Conservation (phyloP, 441 rosid genomes). For the Melastoma candidum region DNA sequence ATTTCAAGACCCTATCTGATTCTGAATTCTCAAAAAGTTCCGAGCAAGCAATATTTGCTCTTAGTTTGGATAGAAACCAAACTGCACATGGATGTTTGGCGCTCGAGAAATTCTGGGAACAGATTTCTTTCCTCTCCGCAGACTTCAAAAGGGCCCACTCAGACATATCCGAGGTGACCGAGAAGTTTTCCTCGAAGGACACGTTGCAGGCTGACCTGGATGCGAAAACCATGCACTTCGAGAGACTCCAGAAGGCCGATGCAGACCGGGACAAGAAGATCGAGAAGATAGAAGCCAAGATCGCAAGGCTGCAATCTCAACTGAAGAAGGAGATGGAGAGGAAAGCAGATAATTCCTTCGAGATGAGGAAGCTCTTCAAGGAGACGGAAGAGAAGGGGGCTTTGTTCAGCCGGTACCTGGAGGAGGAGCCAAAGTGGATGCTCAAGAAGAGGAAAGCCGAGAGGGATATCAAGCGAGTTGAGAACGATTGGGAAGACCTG, state of each 20-base stretch:
- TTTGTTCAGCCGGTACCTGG: slow-evolving; percentile 11
- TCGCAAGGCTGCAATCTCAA: slow-evolving; percentile 12
- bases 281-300: slow-evolving; percentile 12
- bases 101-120: slow-evolving; percentile 12
- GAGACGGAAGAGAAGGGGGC: slow-evolving; percentile 20
- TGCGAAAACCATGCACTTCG: slow-evolving; percentile 10
- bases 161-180: slow-evolving; percentile 9
- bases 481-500: slow-evolving; percentile 22
- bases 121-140: slow-evolving; percentile 11
- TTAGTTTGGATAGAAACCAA: slow-evolving; percentile 11
- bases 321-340: slow-evolving; percentile 14
- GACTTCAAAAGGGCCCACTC: slow-evolving; percentile 16
- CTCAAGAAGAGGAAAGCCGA: slow-evolving; percentile 23
- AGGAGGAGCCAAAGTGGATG: slow-evolving; percentile 18
- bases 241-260: slow-evolving; percentile 15
- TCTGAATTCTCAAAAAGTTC: slow-evolving; percentile 7
- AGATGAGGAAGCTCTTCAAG: slow-evolving; percentile 18
- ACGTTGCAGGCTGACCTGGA: slow-evolving; percentile 15
- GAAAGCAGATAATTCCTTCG: slow-evolving; percentile 12
- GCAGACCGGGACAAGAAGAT: slow-evolving; percentile 8
- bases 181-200: slow-evolving; percentile 7
- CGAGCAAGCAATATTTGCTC: slow-evolving; percentile 15
- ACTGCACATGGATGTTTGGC: slow-evolving; percentile 4
- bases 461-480: slow-evolving; percentile 19
- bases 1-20: slow-evolving; percentile 16